Conservation (phyloP, 2,329 filamentous ascomycete species). For the Akanthomyces dipterigenus region DNA sequence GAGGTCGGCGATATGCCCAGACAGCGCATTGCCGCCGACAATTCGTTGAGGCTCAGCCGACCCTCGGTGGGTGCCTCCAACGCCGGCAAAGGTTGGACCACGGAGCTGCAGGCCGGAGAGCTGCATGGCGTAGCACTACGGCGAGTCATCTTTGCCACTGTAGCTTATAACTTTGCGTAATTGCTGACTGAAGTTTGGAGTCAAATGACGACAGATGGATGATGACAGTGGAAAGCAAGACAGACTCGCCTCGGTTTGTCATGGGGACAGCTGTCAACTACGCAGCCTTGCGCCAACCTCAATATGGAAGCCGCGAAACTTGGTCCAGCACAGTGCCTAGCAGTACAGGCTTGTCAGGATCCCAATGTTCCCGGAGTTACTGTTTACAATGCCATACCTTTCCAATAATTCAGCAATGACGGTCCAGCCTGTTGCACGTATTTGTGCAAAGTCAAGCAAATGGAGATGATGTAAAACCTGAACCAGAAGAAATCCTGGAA, state of each 20-base stretch:
- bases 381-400: too few relatives aligned
- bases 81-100: background rate
- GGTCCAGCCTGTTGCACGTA: too few relatives aligned
- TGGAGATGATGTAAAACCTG: too few relatives aligned
- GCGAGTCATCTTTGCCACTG: background rate
- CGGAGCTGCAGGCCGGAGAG: background rate
- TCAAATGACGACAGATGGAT: too few relatives aligned
- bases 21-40: background rate
- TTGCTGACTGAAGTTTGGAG: background rate
- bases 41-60: background rate
- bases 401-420: too few relatives aligned
- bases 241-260: too few relatives aligned
- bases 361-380: too few relatives aligned
- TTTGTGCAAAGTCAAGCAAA: too few relatives aligned
- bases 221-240: too few relatives aligned
- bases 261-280: background rate
- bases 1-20: background rate
- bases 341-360: too few relatives aligned
- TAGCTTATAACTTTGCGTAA: background rate
- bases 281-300: background rate
- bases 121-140: background rate
- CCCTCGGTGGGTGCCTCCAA: background rate
- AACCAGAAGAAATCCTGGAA: too few relatives aligned
- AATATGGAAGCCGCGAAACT: background rate
- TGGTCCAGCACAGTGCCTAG: too few relatives aligned